A percentile compares a stretch with the other conserved stretches of the same genome.
Evolutionary conservation across 768 basidiomycete species (phyloP).

Genomic region (Rhodotorula graminis): DNA sequence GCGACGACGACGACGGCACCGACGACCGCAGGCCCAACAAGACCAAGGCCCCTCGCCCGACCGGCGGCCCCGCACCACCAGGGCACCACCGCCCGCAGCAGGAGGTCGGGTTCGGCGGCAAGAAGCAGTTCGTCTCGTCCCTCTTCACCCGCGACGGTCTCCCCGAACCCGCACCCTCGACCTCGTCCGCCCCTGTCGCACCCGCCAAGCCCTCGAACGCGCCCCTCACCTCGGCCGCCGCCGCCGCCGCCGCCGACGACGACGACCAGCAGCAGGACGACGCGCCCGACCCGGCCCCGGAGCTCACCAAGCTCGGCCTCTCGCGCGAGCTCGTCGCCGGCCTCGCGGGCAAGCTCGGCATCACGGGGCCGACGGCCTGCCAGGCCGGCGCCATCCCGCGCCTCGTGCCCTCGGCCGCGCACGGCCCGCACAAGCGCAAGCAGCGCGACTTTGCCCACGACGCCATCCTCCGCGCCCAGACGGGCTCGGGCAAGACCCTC

Average conservation of each 20-base stretch:
- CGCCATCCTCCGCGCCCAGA: slow-evolving; percentile 77
- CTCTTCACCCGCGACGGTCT: slow-evolving; percentile 58
- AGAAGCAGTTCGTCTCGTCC: slow-evolving; percentile 67
- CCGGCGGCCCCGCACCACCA: slow-evolving; percentile 17
- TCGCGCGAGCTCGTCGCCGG: slow-evolving; percentile 74
- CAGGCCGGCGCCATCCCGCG: slow-evolving; percentile 67
- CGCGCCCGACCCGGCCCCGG: slow-evolving; percentile 53
- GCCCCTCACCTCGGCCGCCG: slow-evolving; percentile 56
- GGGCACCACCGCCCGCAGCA: slow-evolving; percentile 10
- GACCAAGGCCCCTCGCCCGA: slow-evolving; percentile 45
- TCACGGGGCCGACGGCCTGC: slow-evolving; percentile 81
- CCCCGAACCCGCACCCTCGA: slow-evolving; percentile 40
- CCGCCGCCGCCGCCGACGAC: slow-evolving; percentile 13
- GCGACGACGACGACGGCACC: not conserved
- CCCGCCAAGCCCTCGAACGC: slow-evolving; percentile 69
- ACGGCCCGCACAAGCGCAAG: not conserved
- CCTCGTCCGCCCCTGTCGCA: slow-evolving; percentile 33
- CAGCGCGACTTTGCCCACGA: slow-evolving; percentile 63
- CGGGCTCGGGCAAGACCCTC: slow-evolving; percentile 93
- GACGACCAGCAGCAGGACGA: slow-evolving; percentile 8
- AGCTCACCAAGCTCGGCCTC: slow-evolving; percentile 76
- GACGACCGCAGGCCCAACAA: slow-evolving; percentile 50
- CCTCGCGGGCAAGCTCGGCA: slow-evolving; percentile 70
- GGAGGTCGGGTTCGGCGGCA: slow-evolving; percentile 28
- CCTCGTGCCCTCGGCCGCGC: slow-evolving; percentile 52